Percentiles rank a stretch among this genome's conserved stretches.
These are phyloP conservation scores for Dillenia suffruticosa DNA, from an alignment of 164 flowering plant species.

Conservation along the genomic window DNA sequence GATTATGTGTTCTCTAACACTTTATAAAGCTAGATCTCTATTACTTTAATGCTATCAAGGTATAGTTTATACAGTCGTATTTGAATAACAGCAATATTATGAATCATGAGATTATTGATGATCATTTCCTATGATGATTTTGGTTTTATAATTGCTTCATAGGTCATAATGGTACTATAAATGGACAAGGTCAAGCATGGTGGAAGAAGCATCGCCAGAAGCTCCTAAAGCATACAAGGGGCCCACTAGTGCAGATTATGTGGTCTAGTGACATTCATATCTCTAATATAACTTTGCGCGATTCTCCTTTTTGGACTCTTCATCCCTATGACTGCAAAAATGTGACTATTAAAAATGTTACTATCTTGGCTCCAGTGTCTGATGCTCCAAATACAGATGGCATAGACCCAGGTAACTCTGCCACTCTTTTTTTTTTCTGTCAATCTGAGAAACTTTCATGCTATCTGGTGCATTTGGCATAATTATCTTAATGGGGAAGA, in stretches of 20 bases:
- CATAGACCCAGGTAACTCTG: slow-evolving; percentile 84
- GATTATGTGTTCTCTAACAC: no score
- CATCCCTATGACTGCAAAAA: slow-evolving; percentile 99
- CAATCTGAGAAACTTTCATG: no score
- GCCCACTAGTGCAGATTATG: slow-evolving; percentile 93
- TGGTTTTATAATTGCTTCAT: slow-evolving; percentile 11
- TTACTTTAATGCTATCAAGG: no score
- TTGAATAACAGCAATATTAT: no score
- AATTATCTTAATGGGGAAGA: no score
- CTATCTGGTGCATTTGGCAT: no score
- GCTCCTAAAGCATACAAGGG: slow-evolving; percentile 90
- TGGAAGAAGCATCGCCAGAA: slow-evolving; percentile 82
- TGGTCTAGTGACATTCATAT: slow-evolving; percentile 87
- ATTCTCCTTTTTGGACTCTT: slow-evolving; percentile 98
- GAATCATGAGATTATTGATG: no score
- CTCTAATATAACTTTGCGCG: slow-evolving; percentile 57
- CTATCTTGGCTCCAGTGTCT: slow-evolving; percentile 79
- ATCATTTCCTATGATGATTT: no score
- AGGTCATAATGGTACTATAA: slow-evolving; percentile 96
- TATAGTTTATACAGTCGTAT: no score
- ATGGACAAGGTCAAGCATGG: slow-evolving; percentile 95
- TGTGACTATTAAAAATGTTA: slow-evolving; percentile 58
- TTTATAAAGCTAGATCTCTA: no score
- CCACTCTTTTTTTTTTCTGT: no score
- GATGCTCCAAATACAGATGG: slow-evolving; percentile 99